Evolutionary conservation across 495 filamentous ascomycete genomes (phyloP), one percentile per base, ranked within the genome.

Genomic region (Podospora pseudopauciseta): DNA sequence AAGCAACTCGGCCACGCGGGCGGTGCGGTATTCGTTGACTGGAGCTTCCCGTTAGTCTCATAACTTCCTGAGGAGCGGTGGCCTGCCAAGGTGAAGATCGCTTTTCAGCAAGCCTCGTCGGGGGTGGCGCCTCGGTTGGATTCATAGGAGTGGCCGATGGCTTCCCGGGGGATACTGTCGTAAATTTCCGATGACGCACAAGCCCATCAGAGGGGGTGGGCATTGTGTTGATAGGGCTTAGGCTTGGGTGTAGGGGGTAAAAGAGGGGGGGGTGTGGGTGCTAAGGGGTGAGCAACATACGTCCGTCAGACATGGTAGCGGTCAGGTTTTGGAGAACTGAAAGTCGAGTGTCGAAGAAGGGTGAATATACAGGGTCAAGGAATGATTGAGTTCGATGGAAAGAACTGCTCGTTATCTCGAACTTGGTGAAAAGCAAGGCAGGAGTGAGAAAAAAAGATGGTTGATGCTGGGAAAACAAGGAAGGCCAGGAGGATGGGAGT

Each of bases 21-120:
- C 82, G 68, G 90, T 89, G 75, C 93, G 90, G 73, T 89, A 89
- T 71, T 93, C 87, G 80, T 97, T 96, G 69, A 96, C 93, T 97
- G 76, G 63, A 19, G 20, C 11, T 39, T 28, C 18, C 64, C 56
- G 76, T 80, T 78, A 81, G 79, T 71, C 62, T 49, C 53, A 28
- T 63, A 23, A 27, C 53, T 65, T 53, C 13, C 23, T 39, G 34
- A 5, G 34, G 34, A 57, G 18, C 3, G 20, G 9, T 62, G 26
- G 65, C 56, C 28, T 59, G 65, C 60, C 18, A 28, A 18, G 23
- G 18, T 34, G 56, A 23, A 7, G 57, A 28, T 34, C 19, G 19
- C 27, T 63, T 49, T 63, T 49, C 34, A 63, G 61, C 61, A 39
- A 63, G 61, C 61, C 61, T 30, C 30, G 5, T 68, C 26, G 23